Evolutionary conservation across 805 yeast species (phyloP).

Genomic region (Ogataea corticis): DNA sequence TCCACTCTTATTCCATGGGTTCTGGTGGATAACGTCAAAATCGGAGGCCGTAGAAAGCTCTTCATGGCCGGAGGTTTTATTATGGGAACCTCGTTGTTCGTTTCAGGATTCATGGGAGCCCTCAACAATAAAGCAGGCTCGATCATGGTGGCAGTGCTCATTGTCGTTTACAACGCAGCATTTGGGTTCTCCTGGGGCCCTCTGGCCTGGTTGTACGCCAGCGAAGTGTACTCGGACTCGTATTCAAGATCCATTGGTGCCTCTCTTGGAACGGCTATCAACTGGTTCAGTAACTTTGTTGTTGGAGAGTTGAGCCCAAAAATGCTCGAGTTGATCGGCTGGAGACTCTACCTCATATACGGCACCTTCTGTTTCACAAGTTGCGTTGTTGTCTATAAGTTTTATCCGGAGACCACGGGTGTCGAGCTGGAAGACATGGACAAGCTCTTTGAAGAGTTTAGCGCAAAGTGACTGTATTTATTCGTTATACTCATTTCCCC

Average conservation of each 20-base stretch:
- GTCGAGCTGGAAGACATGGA: slow-evolving; percentile 57
- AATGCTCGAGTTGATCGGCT: slow-evolving; percentile 68
- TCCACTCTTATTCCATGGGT: slow-evolving; percentile 89
- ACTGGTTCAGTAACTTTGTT: slow-evolving; percentile 86
- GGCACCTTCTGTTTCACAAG: slow-evolving; percentile 60
- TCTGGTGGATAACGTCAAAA: slow-evolving; percentile 57
- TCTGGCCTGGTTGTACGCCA: slow-evolving; percentile 82
- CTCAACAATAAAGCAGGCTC: slow-evolving; percentile 58
- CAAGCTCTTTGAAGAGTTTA: slow-evolving; percentile 40
- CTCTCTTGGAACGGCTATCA: slow-evolving; percentile 81
- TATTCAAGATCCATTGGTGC: slow-evolving; percentile 82
- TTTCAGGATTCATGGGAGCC: slow-evolving; percentile 62
- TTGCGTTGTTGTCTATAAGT: slow-evolving; percentile 45
- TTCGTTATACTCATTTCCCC: slow-evolving; percentile 22
- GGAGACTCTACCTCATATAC: slow-evolving; percentile 80
- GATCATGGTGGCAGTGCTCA: slow-evolving; percentile 66
- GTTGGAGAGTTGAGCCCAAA: slow-evolving; percentile 92
- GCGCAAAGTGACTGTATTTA: neutral
- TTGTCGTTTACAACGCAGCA: slow-evolving; percentile 74
- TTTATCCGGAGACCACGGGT: slow-evolving; percentile 57
- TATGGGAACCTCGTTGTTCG: slow-evolving; percentile 67
- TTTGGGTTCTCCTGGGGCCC: slow-evolving; percentile 94
- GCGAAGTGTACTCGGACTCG: slow-evolving; percentile 78
- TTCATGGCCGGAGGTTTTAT: slow-evolving; percentile 70
- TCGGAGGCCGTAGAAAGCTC: slow-evolving; percentile 81